phyloP scores from a whole-genome alignment of 2,329 filamentous ascomycete genomes.

The Sporothrix brunneoviolacea region DNA sequence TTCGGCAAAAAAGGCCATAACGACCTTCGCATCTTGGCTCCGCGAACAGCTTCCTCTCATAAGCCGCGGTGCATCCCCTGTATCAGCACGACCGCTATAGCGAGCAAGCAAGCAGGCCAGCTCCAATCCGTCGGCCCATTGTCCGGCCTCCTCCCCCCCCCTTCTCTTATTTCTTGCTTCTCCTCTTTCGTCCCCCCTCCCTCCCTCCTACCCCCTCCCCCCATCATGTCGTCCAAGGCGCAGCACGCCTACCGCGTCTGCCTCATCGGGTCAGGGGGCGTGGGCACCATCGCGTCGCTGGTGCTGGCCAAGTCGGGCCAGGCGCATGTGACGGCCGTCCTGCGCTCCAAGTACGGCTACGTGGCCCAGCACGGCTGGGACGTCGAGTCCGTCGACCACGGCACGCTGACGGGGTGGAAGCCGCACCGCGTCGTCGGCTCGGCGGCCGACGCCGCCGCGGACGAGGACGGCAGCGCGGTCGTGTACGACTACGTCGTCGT shows the following conservation, averaged over 20 bases:
- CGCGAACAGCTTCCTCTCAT: too few species aligned
- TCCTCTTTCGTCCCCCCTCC: background rate
- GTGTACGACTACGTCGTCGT: constrained; percentile 16
- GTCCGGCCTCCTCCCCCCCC: background rate
- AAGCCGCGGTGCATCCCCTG: too few species aligned
- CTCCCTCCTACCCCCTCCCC: background rate
- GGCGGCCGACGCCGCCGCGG: constrained; percentile 4
- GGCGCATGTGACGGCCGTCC: constrained; percentile 16
- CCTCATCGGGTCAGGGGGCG: constrained; percentile 16
- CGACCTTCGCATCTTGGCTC: too few species aligned
- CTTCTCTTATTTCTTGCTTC: background rate
- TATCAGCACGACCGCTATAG: too few species aligned
- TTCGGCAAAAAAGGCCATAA: too few species aligned
- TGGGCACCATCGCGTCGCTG: constrained; percentile 18
- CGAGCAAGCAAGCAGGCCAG: too few species aligned
- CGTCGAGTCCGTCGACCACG: constrained; percentile 17
- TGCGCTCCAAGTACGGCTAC: constrained; percentile 15
- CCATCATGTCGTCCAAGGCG: constrained; percentile 18
- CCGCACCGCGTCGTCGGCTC: constrained; percentile 14
- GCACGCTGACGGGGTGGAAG: constrained; percentile 11
- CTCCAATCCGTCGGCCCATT: too few species aligned
- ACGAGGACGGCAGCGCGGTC: background rate
- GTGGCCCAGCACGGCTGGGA: constrained; percentile 16
- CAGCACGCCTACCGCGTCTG: constrained; percentile 10
- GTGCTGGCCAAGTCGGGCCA: constrained; percentile 15